Evolutionary conservation across 2,329 filamentous ascomycete species (phyloP).

Genomic region (Scleromitrula shiraiana): DNA sequence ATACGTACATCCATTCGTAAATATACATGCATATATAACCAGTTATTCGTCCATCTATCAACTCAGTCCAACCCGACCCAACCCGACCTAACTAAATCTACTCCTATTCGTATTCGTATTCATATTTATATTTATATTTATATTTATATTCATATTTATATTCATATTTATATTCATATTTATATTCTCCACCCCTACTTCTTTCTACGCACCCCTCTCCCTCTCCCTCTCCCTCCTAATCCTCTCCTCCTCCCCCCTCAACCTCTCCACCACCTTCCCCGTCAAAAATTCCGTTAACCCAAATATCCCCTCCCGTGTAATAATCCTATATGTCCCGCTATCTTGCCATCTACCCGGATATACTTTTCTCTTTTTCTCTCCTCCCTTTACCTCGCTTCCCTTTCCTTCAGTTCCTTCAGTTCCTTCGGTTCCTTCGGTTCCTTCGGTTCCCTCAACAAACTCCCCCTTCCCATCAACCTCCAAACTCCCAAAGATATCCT

Average conservation of each 20-base stretch:
- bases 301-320: constrained; percentile 58
- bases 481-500: constrained; percentile 62
- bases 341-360: constrained; percentile 43
- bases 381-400: no score
- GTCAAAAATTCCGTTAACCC: constrained; percentile 47
- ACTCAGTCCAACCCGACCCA: no score
- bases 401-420: no score
- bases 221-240: constrained; percentile 29
- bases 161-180: no score
- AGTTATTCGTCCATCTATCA: background rate
- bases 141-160: no score
- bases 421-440: background rate
- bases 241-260: constrained; percentile 42
- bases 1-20: no score
- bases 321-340: constrained; percentile 54
- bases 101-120: no score
- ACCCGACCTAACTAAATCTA: background rate
- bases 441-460: constrained; percentile 31
- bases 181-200: no score
- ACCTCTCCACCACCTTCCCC: constrained; percentile 44
- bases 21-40: no score
- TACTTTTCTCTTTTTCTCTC: background rate
- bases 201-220: background rate
- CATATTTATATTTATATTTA: no score
- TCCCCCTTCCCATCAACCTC: constrained; percentile 51